Base-by-base conservation (phyloP, 139 green algal species). In the Gonium pectorale region DNA sequence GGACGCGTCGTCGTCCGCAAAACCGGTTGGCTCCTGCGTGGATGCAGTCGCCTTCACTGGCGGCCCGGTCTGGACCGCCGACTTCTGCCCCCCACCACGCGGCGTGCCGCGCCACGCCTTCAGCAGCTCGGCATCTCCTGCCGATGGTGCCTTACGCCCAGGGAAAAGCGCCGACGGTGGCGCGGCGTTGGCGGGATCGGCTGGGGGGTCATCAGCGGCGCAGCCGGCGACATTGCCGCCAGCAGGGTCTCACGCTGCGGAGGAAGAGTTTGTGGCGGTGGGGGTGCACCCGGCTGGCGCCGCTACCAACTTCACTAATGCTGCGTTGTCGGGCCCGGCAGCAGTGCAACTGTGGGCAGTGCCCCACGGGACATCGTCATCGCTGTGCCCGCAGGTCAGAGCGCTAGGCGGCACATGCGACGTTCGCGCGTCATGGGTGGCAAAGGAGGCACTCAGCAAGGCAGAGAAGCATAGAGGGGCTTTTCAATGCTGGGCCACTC, bases 321-420 rank as follows among this genome's bases (percentile, higher is more conserved):
- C 46, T 5, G 19, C 64, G 0, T 35, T 85, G 27, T 41, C 49
- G 29, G 93, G 90, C 0, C 80, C 83, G 13, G 83, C 68, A 2
- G 62, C 74, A 19, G 66, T 95, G 27, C 90, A 95, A 68, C 52
- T 95, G 21, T 95, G 93, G 93, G 71, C 79, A 5, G 37, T 95
- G n/a, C 81, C 80, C 8, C 60, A 81, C 43, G 69, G 60, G 13
- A 15, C 31, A 0, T 22, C 56, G 26, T 46, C 49, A 49, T 38
- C 51, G 43, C 49, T 31, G 29, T 56, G 46, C 29, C 70, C 33
- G 13, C 3, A 64, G 64, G 66, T 66, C 27, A 26, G 44, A 24
- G 15, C n/a, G 3, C n/a, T n/a, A n/a, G n/a, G n/a, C n/a, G n/a
- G n/a, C n/a, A n/a, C n/a, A n/a, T n/a, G n/a, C n/a, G n/a, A n/a